phyloP scores from a whole-genome alignment of 2,329 filamentous ascomycete genomes.

The Botrytis fabae region DNA sequence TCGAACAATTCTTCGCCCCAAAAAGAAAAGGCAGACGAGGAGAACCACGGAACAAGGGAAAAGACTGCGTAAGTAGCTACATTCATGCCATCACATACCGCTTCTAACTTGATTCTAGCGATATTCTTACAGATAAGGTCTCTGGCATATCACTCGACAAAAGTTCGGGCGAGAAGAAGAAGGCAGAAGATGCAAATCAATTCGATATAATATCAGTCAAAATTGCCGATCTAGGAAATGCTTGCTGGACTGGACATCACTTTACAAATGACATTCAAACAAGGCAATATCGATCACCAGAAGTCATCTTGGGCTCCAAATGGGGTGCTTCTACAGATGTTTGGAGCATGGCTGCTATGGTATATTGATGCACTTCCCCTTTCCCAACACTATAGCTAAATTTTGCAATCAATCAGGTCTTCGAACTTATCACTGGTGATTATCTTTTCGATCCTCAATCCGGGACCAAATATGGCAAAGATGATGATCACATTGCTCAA shows the following conservation, averaged over 20 bases:
- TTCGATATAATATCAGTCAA: conserved; percentile 81
- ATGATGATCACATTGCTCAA: conserved; percentile 98
- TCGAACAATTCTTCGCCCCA: conserved; percentile 49
- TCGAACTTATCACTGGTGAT: conserved; percentile 96
- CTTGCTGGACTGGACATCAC: conserved; percentile 98
- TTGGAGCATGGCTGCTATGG: conserved; percentile 99
- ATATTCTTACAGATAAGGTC: conserved; percentile 87
- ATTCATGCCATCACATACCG: conserved; percentile 7
- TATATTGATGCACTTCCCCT: conserved; percentile 49
- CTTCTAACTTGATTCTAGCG: conserved; percentile 52
- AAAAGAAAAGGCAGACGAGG: conserved; percentile 51
- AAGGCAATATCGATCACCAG: conserved; percentile 92
- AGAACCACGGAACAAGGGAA: conserved; percentile 79
- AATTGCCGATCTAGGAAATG: conserved; percentile 96
- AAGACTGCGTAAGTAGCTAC: conserved; percentile 78
- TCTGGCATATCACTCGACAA: conserved; percentile 94
- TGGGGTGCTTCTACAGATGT: conserved; percentile 99
- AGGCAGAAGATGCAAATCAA: conserved; percentile 53
- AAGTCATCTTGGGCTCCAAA: conserved; percentile 94
- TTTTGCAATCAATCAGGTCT: conserved; percentile 61
- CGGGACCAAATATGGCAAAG: conserved; percentile 98
- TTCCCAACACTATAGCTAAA: conserved; percentile 1
- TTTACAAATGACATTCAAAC: conserved; percentile 99
- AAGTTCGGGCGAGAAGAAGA: conserved; percentile 61
- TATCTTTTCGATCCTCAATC: conserved; percentile 98